These are phyloP conservation scores for Cyanophora paradoxa DNA, from an alignment of 78 protist species.

Conservation along the genomic window DNA sequence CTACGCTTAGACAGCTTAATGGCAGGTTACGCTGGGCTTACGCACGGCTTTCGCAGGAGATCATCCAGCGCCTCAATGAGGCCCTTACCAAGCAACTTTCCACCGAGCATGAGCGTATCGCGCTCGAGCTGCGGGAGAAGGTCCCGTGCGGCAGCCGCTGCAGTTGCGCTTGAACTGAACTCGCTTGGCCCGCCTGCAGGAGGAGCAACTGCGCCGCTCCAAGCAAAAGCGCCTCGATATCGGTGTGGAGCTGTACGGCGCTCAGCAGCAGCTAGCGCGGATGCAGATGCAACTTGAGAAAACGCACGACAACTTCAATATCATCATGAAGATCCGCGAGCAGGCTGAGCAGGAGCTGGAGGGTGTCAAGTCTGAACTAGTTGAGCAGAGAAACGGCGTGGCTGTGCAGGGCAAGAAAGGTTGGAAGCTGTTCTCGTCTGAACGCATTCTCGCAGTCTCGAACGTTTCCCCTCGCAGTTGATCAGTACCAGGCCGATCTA, in stretches of 20 bases:
- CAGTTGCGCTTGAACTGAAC: too few relatives aligned
- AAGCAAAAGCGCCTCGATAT: slow-evolving; percentile 15
- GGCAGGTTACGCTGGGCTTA: too few relatives aligned
- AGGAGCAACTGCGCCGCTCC: slow-evolving; percentile 6
- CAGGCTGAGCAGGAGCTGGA: slow-evolving; percentile 6
- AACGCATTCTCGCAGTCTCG: background rate
- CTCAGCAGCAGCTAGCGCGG: slow-evolving; percentile 57
- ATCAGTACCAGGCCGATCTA: slow-evolving; percentile 36
- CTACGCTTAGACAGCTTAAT: too few relatives aligned
- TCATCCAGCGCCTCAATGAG: too few relatives aligned
- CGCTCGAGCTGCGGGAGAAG: too few relatives aligned
- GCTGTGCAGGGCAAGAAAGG: background rate
- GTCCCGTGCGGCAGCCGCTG: too few relatives aligned
- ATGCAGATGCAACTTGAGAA: slow-evolving; percentile 32
- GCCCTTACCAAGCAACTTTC: too few relatives aligned
- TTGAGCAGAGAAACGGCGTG: background rate
- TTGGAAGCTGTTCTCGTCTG: background rate
- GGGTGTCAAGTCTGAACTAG: background rate
- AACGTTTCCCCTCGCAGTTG: background rate
- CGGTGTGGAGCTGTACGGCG: slow-evolving; percentile 53
- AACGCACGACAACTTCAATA: slow-evolving; percentile 14
- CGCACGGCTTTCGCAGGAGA: too few relatives aligned
- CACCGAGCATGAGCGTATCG: too few relatives aligned
- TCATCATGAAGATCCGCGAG: background rate
- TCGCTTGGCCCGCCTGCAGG: too few relatives aligned